A percentile compares a stretch with the other conserved stretches of the same genome.
Conservation (phyloP, 257 asterid species). For the Nicotiana sylvestris region DNA sequence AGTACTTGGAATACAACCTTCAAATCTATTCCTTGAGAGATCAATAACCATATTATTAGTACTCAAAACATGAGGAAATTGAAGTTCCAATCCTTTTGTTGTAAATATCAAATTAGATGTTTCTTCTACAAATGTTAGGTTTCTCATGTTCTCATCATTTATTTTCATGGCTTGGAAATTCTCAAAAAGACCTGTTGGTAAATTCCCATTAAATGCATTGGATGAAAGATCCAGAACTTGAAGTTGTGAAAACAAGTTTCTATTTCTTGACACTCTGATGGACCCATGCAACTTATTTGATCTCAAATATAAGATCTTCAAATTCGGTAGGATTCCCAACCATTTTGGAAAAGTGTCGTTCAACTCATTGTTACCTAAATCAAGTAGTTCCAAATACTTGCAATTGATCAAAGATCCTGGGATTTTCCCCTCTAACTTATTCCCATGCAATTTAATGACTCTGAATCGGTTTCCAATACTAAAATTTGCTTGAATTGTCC, state of each 20-base stretch:
- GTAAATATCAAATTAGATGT: neutral
- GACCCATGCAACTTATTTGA: slow-evolving; percentile 5
- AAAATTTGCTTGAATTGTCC: neutral
- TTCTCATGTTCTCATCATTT: neutral
- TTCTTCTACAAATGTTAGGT: too few relatives aligned
- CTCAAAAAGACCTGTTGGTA: neutral
- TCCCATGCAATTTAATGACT: neutral
- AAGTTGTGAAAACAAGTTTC: neutral
- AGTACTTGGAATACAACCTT: neutral
- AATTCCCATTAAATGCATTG: slow-evolving; percentile 4
- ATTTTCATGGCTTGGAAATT: neutral
- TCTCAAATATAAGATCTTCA: neutral
- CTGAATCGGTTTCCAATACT: neutral
- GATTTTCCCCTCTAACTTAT: neutral
- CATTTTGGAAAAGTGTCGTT: neutral
- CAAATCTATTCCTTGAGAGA: slow-evolving; percentile 7
- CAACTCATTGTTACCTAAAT: neutral
- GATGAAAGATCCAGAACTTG: slow-evolving; percentile 8
- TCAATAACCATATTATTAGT: neutral
- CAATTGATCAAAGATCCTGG: slow-evolving; percentile 9
- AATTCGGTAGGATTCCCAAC: neutral
- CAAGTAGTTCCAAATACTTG: neutral
- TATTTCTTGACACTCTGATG: neutral
- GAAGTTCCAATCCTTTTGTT: neutral
- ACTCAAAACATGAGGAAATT: neutral